phyloP scores from a whole-genome alignment of 2,329 filamentous ascomycete genomes.

The Fusarium burgessii region DNA sequence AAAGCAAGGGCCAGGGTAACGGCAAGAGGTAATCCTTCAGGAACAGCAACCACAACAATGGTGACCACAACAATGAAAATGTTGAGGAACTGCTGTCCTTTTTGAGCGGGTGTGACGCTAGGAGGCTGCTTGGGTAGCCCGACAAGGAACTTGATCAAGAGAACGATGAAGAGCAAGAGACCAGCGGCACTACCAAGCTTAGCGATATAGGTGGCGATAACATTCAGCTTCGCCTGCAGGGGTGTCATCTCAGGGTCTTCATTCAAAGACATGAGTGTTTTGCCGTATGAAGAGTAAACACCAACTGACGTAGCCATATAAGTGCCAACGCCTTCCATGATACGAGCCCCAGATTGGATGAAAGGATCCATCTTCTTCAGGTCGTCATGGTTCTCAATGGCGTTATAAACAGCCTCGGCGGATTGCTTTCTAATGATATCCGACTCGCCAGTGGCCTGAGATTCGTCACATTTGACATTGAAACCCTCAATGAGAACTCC shows the following conservation, averaged over 20 bases:
- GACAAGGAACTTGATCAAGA: slow-evolving; percentile 87
- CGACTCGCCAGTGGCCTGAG: slow-evolving; percentile 82
- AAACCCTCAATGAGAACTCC: slow-evolving; percentile 79
- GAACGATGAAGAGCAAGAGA: slow-evolving; percentile 82
- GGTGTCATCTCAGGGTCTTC: slow-evolving; percentile 81
- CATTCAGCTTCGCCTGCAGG: slow-evolving; percentile 80
- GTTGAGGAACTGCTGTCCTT: slow-evolving; percentile 81
- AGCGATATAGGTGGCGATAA: slow-evolving; percentile 81
- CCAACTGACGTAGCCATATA: slow-evolving; percentile 81
- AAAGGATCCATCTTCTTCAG: slow-evolving; percentile 83
- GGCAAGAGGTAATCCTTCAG: slow-evolving; percentile 80
- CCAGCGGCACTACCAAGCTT: slow-evolving; percentile 82
- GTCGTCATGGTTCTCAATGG: slow-evolving; percentile 74
- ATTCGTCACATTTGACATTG: slow-evolving; percentile 82
- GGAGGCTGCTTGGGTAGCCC: slow-evolving; percentile 66
- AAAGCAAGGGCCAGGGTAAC: slow-evolving; percentile 84
- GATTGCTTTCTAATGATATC: slow-evolving; percentile 77
- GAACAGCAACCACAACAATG: slow-evolving; percentile 83
- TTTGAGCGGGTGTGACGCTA: slow-evolving; percentile 70
- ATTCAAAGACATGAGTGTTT: slow-evolving; percentile 79
- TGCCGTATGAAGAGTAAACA: slow-evolving; percentile 79
- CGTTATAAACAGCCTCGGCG: slow-evolving; percentile 75
- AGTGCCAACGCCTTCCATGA: slow-evolving; percentile 81
- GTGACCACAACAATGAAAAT: slow-evolving; percentile 84
- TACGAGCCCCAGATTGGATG: slow-evolving; percentile 85